phyloP scores from a whole-genome alignment of 768 basidiomycete species.

The Lentinula detonsa region DNA sequence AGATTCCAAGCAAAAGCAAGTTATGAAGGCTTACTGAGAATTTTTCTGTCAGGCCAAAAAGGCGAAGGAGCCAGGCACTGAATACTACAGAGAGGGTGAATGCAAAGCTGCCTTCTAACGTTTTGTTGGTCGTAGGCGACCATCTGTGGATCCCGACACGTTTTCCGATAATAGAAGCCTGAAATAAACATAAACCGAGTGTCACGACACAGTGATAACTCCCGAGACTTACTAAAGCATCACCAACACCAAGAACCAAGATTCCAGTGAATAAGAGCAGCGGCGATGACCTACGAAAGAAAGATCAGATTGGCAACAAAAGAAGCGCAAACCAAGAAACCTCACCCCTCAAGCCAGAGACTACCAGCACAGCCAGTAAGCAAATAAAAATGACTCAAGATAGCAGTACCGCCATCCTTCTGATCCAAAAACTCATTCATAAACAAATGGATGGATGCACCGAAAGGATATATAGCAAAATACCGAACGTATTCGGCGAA shows the following conservation, averaged over 20 bases:
- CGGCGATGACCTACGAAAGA: conserved; percentile 29
- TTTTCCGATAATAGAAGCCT: conserved; percentile 93
- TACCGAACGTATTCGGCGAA: conserved; percentile 98
- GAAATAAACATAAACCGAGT: not conserved
- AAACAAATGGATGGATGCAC: conserved; percentile 89
- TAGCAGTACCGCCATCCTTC: conserved; percentile 92
- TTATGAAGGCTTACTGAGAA: conserved; percentile 65
- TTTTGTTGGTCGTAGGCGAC: conserved; percentile 82
- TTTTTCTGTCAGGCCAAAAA: conserved; percentile 58
- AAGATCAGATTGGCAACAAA: not conserved
- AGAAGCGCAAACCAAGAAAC: conserved; percentile 11
- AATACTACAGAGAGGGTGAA: conserved; percentile 67
- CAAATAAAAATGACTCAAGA: conserved; percentile 95
- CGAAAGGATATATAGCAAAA: conserved; percentile 96
- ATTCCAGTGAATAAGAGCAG: conserved; percentile 75
- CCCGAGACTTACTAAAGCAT: conserved; percentile 63
- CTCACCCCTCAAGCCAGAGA: conserved; percentile 92
- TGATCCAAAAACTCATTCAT: conserved; percentile 96
- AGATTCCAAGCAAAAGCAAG: not conserved
- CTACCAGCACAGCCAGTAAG: conserved; percentile 92
- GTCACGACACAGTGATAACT: not conserved
- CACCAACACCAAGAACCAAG: conserved; percentile 85
- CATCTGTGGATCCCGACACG: conserved; percentile 76
- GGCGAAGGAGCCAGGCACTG: conserved; percentile 66
- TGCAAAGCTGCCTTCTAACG: conserved; percentile 85